Percentiles rank a stretch among this genome's conserved stretches.
These are phyloP conservation scores for Acanthamoeba divionensis DNA, from an alignment of 208 protist species.

Conservation along the genomic window DNA sequence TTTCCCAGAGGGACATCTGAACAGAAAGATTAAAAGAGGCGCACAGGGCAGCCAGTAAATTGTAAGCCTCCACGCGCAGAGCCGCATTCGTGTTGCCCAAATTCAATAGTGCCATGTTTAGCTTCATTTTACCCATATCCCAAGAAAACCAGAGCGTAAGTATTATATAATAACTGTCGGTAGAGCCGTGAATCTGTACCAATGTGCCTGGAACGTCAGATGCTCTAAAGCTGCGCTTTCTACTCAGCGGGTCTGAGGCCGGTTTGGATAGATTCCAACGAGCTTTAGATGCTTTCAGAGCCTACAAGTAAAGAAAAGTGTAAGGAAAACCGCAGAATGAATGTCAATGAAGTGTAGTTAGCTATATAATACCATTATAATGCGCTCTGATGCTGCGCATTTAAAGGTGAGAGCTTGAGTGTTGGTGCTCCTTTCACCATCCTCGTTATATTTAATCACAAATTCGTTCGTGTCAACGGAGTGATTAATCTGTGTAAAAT, in stretches of 20 bases:
- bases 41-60: constrained; percentile 66
- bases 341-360: no score
- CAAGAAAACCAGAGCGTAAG: no score
- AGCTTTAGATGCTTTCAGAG: constrained; percentile 57
- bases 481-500: not conserved
- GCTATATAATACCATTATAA: constrained; percentile 5
- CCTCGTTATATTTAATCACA: constrained; percentile 63
- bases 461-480: constrained; percentile 54
- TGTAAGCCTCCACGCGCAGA: constrained; percentile 69
- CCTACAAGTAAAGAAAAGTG: constrained; percentile 35
- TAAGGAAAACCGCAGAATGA: no score
- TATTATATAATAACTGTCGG: no score
- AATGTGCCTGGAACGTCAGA: constrained; percentile 74
- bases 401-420: constrained; percentile 18
- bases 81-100: constrained; percentile 56
- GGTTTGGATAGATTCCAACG: constrained; percentile 57
- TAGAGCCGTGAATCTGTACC: no score
- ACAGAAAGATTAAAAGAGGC: constrained; percentile 65
- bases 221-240: constrained; percentile 61
- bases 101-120: constrained; percentile 77
- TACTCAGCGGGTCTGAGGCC: not conserved
- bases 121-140: no score
- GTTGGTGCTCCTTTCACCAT: not conserved
- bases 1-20: constrained; percentile 55
- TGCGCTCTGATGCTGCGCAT: not conserved